Conservation (phyloP, 73 alveolate species). For the Stentor coeruleus region DNA sequence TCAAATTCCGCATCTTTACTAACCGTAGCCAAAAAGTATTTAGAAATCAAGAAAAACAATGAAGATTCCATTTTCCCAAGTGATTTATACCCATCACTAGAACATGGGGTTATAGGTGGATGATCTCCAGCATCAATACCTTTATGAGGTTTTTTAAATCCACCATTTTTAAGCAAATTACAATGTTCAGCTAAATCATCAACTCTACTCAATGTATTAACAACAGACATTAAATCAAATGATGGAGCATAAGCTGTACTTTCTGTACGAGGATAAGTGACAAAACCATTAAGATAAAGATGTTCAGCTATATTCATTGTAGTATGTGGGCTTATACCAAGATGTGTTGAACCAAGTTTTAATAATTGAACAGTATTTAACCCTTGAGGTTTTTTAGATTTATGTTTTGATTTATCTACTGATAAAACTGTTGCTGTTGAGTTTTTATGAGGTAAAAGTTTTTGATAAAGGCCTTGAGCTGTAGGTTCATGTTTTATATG, state of each 20-base stretch:
- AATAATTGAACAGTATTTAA: conserved; percentile 93
- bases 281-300: conserved; percentile 95
- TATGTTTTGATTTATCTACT: conserved; percentile 29
- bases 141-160: conserved; percentile 53
- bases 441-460: conserved; percentile 26
- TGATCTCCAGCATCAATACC: conserved; percentile 99
- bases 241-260: conserved; percentile 89
- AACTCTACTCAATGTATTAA: conserved; percentile 56
- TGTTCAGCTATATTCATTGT: conserved; percentile 99
- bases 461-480: conserved; percentile 30
- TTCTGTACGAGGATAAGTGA: conserved; percentile 99
- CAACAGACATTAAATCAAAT: conserved; percentile 79
- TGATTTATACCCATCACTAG: conserved; percentile 71
- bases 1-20: conserved; percentile 89
- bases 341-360: conserved; percentile 85
- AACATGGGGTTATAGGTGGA: conserved; percentile 99
- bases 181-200: conserved; percentile 77
- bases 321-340: conserved; percentile 95
- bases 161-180: conserved; percentile 24
- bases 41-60: conserved; percentile 83
- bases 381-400: conserved; percentile 83
- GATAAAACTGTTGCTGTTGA: background rate
- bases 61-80: conserved; percentile 64
- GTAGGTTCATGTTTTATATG: conserved; percentile 24
- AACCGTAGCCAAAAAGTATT: conserved; percentile 96